phyloP scores from a whole-genome alignment of 2,329 filamentous ascomycete genomes.

The Fusarium clavum region DNA sequence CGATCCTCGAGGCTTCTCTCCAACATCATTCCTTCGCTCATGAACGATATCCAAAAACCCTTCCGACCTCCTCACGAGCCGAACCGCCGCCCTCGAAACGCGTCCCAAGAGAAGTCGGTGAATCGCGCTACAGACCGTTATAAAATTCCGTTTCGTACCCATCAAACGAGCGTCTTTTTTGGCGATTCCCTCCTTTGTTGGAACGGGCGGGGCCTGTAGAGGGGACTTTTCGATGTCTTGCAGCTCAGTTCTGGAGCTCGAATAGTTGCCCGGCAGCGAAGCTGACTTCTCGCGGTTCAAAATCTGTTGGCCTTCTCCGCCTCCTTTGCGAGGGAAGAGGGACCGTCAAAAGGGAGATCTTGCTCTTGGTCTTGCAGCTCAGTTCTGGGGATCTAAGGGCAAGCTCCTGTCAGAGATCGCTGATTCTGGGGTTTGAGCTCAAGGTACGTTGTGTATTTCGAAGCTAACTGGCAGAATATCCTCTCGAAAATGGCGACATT shows the following conservation, averaged over 20 bases:
- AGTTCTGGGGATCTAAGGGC: constrained; percentile 14
- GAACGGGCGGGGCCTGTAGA: constrained; percentile 28
- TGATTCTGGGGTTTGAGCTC: neutral
- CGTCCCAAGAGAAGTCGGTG: constrained; percentile 3
- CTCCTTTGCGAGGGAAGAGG: neutral
- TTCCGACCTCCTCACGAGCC: neutral
- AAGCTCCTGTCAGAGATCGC: neutral
- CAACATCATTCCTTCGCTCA: neutral
- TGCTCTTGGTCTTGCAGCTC: constrained; percentile 13
- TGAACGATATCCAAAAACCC: neutral
- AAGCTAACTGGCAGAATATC: constrained; percentile 1
- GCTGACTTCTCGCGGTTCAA: constrained; percentile 3
- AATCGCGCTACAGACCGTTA: constrained; percentile 20
- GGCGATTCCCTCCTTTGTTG: constrained; percentile 1
- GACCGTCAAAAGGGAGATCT: constrained; percentile 2
- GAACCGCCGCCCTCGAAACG: neutral
- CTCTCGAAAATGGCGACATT: constrained; percentile 1
- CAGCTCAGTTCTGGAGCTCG: constrained; percentile 22
- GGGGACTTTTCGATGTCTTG: constrained; percentile 11
- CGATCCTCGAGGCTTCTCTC: neutral
- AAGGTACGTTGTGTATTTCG: constrained; percentile 2
- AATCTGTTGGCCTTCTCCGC: neutral
- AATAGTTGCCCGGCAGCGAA: constrained; percentile 25
- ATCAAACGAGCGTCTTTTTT: constrained; percentile 4
- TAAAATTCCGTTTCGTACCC: constrained; percentile 28